A percentile compares a stretch with the other conserved stretches of the same genome.
Conservation (phyloP, 345 rosid genomes). For the Brassica nigra region DNA sequence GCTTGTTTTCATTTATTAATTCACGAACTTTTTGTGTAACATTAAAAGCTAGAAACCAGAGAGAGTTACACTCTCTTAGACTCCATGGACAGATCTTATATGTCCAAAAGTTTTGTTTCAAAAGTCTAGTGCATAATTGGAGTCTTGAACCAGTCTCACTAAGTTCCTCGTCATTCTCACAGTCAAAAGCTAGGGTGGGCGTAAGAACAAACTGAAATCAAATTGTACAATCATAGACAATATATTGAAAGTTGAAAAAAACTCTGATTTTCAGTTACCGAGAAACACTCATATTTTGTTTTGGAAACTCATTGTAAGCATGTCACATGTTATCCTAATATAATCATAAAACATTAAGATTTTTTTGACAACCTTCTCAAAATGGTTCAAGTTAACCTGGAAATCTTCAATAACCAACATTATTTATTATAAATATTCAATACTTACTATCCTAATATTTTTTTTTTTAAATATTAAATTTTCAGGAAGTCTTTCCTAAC, state of each 20-base stretch:
- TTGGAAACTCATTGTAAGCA: no score
- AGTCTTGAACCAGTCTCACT: not conserved
- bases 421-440: no score
- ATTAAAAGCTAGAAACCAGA: not conserved
- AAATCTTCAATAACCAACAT: no score
- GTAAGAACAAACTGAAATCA: not conserved
- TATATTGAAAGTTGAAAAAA: slow-evolving; percentile 22
- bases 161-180: not conserved
- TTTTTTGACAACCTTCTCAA: no score
- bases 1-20: slow-evolving; percentile 10
- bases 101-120: slow-evolving; percentile 38
- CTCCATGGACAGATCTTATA: slow-evolving; percentile 26
- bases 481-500: no score
- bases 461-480: no score
- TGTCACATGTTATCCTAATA: no score
- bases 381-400: no score
- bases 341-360: no score
- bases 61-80: not conserved
- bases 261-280: not conserved
- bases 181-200: not conserved
- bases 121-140: not conserved
- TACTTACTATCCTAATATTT: no score
- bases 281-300: no score
- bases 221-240: not conserved
- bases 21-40: slow-evolving; percentile 7